phyloP scores from a whole-genome alignment of 495 filamentous ascomycete genomes.

The Aspergillus diversus region DNA sequence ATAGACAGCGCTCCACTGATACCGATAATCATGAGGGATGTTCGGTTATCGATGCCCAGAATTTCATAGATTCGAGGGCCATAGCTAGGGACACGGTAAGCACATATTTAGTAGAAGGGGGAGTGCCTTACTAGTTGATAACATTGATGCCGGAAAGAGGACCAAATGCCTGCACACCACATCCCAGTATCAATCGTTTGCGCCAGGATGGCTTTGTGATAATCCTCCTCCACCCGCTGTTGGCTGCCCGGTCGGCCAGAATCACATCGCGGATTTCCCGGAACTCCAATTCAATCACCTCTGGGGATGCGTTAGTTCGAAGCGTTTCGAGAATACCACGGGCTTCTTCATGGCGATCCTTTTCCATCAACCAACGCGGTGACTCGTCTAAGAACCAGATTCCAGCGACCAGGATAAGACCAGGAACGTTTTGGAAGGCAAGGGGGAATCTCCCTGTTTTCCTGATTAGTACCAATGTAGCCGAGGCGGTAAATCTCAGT shows the following conservation, averaged over 20 bases:
- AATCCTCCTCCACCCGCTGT: constrained; percentile 46
- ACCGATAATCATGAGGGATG: constrained; percentile 53
- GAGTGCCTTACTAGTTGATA: constrained; percentile 34
- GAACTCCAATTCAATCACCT: constrained; percentile 32
- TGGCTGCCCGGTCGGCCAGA: constrained; percentile 21
- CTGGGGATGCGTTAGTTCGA: constrained; percentile 20
- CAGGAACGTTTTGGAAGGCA: constrained; percentile 54
- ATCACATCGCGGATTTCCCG: constrained; percentile 34
- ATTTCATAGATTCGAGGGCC: constrained; percentile 56
- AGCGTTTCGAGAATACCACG: constrained; percentile 27
- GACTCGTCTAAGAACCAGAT: constrained; percentile 64
- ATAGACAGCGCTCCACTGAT: constrained; percentile 49
- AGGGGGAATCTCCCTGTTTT: constrained; percentile 51
- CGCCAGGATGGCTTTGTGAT: constrained; percentile 52
- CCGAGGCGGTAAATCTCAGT: constrained; percentile 9
- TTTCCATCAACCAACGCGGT: constrained; percentile 62
- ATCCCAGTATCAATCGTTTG: constrained; percentile 53
- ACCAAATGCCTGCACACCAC: constrained; percentile 55
- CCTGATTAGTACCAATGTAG: background rate
- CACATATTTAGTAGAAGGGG: background rate
- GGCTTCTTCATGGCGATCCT: constrained; percentile 66
- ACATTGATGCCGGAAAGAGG: constrained; percentile 59
- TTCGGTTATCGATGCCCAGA: constrained; percentile 51
- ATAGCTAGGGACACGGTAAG: constrained; percentile 38
- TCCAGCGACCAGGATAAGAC: constrained; percentile 45